Conservation (phyloP, 495 filamentous ascomycete genomes). For the Penicillium paxilli region DNA sequence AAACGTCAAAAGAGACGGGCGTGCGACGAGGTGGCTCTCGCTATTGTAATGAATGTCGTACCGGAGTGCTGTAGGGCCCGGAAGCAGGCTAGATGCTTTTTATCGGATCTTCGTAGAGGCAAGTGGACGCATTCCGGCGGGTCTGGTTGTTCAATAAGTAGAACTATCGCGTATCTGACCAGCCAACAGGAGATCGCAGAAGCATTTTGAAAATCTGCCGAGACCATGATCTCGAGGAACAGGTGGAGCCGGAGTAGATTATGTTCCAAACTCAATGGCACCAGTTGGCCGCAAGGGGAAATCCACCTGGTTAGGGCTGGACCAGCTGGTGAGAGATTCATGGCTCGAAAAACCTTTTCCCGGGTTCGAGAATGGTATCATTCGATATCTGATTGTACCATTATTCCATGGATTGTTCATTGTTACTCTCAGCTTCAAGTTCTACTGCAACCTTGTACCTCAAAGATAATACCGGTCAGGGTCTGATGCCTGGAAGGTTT, state of each 20-base stretch:
- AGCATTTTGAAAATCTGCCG: background rate
- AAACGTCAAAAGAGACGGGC: background rate
- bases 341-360: background rate
- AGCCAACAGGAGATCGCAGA: slow-evolving; percentile 9
- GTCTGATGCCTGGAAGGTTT: background rate
- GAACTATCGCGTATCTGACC: background rate
- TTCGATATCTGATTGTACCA: background rate
- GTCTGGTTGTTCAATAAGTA: slow-evolving; percentile 4
- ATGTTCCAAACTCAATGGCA: background rate
- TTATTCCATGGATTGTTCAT: too few species aligned
- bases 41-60: background rate
- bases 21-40: background rate
- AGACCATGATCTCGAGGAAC: background rate
- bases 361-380: background rate
- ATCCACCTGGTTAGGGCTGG: background rate
- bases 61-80: too few species aligned
- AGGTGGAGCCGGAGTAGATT: slow-evolving; percentile 3
- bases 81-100: background rate
- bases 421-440: too few species aligned
- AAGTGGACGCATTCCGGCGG: slow-evolving; percentile 10
- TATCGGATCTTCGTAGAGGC: background rate
- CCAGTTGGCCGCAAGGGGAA: background rate
- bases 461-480: background rate
- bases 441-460: too few species aligned
- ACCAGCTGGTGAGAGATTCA: background rate